These are phyloP conservation scores for Nicotiana undulata DNA, from an alignment of 257 asterid genomes.

Conservation along the genomic window DNA sequence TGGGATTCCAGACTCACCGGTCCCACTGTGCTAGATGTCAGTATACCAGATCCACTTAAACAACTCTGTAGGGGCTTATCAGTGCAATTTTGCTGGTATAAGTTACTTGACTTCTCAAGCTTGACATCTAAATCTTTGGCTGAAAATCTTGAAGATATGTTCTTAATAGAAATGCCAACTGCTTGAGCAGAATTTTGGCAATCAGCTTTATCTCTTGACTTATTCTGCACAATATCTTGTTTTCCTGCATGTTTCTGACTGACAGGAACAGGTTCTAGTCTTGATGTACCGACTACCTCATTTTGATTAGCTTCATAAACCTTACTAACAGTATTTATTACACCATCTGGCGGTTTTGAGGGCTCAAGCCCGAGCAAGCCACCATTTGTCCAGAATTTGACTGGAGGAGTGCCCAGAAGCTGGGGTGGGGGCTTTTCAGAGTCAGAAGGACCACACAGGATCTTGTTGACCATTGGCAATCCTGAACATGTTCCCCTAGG, in stretches of 20 bases:
- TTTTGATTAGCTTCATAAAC: slow-evolving; percentile 23
- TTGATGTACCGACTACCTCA: slow-evolving; percentile 17
- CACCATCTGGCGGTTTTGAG: slow-evolving; percentile 85
- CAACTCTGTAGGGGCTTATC: slow-evolving; percentile 11
- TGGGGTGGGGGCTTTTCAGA: slow-evolving; percentile 42
- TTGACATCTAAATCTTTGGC: slow-evolving; percentile 66
- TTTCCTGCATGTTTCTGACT: slow-evolving; percentile 24
- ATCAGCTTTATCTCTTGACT: slow-evolving; percentile 23
- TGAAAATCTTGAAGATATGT: slow-evolving; percentile 54
- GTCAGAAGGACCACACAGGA: slow-evolving; percentile 23
- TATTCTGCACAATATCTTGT: slow-evolving; percentile 24
- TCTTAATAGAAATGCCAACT: slow-evolving; percentile 38
- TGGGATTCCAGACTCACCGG: slow-evolving; percentile 24
- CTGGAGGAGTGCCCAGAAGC: slow-evolving; percentile 39
- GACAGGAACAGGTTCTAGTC: slow-evolving; percentile 9
- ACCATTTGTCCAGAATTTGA: slow-evolving; percentile 93
- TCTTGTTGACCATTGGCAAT: slow-evolving; percentile 22
- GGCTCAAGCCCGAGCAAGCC: slow-evolving; percentile 94
- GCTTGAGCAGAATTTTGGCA: slow-evolving; percentile 34
- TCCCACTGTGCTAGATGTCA: slow-evolving; percentile 23
- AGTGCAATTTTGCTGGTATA: slow-evolving; percentile 22
- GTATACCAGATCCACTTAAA: slow-evolving; percentile 23
- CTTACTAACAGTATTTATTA: slow-evolving; percentile 25
- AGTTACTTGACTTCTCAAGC: slow-evolving; percentile 39
- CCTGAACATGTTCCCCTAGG: slow-evolving; percentile 19